These are phyloP conservation scores for Cutaneotrichosporon cyanovorans DNA, from an alignment of 1,284 basidiomycete species.

Conservation along the genomic window DNA sequence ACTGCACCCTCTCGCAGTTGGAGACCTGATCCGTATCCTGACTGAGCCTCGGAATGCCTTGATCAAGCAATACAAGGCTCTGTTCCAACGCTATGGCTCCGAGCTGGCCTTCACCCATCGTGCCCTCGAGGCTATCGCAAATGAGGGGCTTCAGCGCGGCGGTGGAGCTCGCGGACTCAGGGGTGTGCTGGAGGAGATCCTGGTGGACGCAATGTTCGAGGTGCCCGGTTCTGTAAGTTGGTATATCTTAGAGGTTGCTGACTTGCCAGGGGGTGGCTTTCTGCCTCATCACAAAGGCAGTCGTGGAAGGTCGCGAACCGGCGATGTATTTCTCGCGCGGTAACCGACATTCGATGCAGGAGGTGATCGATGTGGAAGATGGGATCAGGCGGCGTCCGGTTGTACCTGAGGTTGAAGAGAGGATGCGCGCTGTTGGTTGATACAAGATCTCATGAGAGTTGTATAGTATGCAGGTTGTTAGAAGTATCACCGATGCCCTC, in stretches of 20 bases:
- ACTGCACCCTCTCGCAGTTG: constrained; percentile 61
- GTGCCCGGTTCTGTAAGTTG: constrained; percentile 64
- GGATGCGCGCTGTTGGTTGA: constrained; percentile 12
- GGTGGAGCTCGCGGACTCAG: constrained; percentile 83
- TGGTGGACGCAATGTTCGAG: constrained; percentile 86
- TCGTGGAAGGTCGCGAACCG: constrained; percentile 51
- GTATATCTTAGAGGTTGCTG: neutral
- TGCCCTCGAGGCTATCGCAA: constrained; percentile 59
- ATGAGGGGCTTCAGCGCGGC: constrained; percentile 65
- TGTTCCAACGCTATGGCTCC: constrained; percentile 52
- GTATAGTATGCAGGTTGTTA: neutral
- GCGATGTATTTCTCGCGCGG: constrained; percentile 59
- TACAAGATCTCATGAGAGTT: neutral
- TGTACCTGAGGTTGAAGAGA: constrained; percentile 8
- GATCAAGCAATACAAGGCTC: constrained; percentile 75
- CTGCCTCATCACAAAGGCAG: constrained; percentile 55
- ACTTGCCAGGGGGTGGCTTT: constrained; percentile 53
- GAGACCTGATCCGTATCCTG: constrained; percentile 77
- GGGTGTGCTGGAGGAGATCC: constrained; percentile 79
- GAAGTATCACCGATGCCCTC: neutral
- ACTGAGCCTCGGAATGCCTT: constrained; percentile 86
- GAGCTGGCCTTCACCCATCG: constrained; percentile 45
- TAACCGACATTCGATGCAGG: constrained; percentile 53
- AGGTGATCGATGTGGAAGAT: constrained; percentile 55
- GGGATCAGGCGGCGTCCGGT: constrained; percentile 6